Conservation (phyloP, 2,329 filamentous ascomycete genomes). For the Colletotrichum caudatum region DNA sequence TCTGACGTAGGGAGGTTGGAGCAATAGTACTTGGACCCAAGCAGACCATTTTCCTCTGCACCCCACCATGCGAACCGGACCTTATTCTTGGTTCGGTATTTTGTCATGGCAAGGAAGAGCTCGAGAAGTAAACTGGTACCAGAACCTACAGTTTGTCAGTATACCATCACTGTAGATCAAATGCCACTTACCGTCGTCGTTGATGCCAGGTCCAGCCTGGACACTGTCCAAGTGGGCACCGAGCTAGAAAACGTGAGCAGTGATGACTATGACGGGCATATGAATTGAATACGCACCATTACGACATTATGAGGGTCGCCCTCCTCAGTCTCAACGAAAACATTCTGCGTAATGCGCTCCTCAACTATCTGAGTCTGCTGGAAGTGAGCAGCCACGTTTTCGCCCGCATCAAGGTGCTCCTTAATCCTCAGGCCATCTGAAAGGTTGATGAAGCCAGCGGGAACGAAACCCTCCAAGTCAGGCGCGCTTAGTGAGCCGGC, state of each 20-base stretch:
- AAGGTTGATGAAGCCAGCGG: constrained; percentile 49
- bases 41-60: constrained; percentile 58
- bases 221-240: constrained; percentile 61
- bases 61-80: constrained; percentile 61
- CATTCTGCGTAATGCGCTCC: constrained; percentile 56
- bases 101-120: constrained; percentile 54
- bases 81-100: constrained; percentile 52
- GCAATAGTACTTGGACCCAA: constrained; percentile 54
- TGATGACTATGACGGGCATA: not conserved
- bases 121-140: constrained; percentile 57
- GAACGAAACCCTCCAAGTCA: constrained; percentile 47
- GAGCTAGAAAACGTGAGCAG: constrained; percentile 42
- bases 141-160: constrained; percentile 46
- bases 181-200: constrained; percentile 54
- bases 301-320: constrained; percentile 59
- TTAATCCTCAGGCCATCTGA: constrained; percentile 57
- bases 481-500: constrained; percentile 48
- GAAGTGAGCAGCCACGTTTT: constrained; percentile 52
- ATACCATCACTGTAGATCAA: too few species aligned
- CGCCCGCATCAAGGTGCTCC: constrained; percentile 54
- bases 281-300: constrained; percentile 42
- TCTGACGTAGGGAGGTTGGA: constrained; percentile 50
- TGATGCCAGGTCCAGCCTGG: constrained; percentile 59
- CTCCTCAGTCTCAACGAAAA: constrained; percentile 59
- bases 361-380: constrained; percentile 54